Evolutionary conservation across 352 stramenopile genomes (phyloP), one percentile per base, ranked within the genome.

Genomic region (Hyphochytrium catenoides): DNA sequence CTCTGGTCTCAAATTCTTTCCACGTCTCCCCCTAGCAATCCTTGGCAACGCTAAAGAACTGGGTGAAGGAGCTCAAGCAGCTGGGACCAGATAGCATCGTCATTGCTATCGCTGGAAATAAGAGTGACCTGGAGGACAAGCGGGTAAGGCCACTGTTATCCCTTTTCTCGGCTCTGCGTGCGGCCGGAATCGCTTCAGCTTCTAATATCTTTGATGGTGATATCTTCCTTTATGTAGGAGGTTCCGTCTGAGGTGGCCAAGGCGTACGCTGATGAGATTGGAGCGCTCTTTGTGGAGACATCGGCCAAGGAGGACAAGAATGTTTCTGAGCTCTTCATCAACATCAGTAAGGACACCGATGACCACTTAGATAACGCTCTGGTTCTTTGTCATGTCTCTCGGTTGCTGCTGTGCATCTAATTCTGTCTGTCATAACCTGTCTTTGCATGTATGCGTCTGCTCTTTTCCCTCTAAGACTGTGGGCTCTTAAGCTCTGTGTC

Each of bases 61-160:
- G 86, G 88, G 76, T 93, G 9, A 74, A 85, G 36, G 74, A 91
- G 44, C 57, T 95, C 2, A 82, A 86, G 56, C 63, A 84, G 36
- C 59, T 92, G 42, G 77, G 74, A 14, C 76, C 76, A 1, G 67
- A 87, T 42, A 84, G 90, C 51, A 85, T 95, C 41, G 78, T 95
- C 26, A 83, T 96, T 34, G 76, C 74, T 16, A 94, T 96, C 45
- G 84, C 78, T 9, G 78, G 76, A 37, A 91, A 90, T 37, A 96
- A 96, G 56, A 84, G 62, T 30, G 78, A 94, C 46, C 44, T 93
- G 45, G 59, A 77, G 38, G 66, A 83, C 39, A 73, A 85, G 33
- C 62, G 73, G 28, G 60, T 77, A 36, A 41, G 53, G 56, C 8
- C 27, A n/a, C 2, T 36, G 16, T n/a, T 12, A 22, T 34, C 9